Evolutionary conservation across 371 early-diverging fungal species (phyloP), one percentile per base, ranked within the genome.

Genomic region (Mucor circinelloides): DNA sequence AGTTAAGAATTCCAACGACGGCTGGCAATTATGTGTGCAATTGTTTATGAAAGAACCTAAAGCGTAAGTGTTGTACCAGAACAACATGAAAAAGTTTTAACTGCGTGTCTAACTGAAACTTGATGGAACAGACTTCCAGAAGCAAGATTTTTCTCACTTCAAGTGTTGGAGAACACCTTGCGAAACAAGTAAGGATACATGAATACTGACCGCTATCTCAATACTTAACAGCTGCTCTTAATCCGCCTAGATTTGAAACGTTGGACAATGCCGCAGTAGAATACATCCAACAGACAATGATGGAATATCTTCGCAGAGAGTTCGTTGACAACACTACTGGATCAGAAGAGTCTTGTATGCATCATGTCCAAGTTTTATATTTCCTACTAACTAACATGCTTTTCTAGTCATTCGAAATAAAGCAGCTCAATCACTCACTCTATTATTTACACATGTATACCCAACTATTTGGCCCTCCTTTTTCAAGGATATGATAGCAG

Each of bases 381-480:
- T 38, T 5, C 52, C 31, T 27, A 2, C 10, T 4, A 13, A 36
- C n/a, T 46, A 38, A 25, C 17, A 48, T 23, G 13, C 27, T 28
- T 32, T 30, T 25, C 13, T 77, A 89, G 90, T 89, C 80, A 85
- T 96, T 60, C 85, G 89, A 65, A 98, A 97, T 80, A 96, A 95
- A 73, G 88, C 94, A 48, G 91, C 92, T 21, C 94, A 93, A 70
- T 85, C 92, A 17, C 68, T 97, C n/a, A 91, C 95, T 6, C 72
- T 92, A n/a, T 75, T 96, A 17, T 95, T 95, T 75, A 79, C 89
- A 9, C 85, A 89, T 60, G 88, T 91, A 70, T 98, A 95, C 75
- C 93, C 92, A n/a, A 83, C 85, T 17, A 75, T 79, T 28, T 98
- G 98, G 98, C 90, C 91, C 1, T 80, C 85, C 9, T 97, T 98